Evolutionary conservation across 1,139 yeast species (phyloP), one percentile per base, ranked within the genome.

Genomic region (Yamadazyma sp.): DNA sequence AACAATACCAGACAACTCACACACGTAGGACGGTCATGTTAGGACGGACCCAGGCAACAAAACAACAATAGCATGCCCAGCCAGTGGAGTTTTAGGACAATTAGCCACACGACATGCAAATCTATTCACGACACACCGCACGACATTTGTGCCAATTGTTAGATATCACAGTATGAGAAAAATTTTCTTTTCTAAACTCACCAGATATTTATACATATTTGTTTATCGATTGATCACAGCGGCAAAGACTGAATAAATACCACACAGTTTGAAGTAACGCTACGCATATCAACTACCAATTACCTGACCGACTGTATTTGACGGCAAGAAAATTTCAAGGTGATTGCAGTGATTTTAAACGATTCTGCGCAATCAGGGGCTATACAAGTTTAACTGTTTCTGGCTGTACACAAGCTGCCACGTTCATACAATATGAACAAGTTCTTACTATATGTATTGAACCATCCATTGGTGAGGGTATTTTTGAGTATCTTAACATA

Each of bases 401-500:
- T 18, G 21, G 8, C 21, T 18, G 21, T 18, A 18, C 5, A 18
- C 5, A 12, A 4, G 12, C 15, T 5, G 8, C 28, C 29, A n/a
- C n/a, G n/a, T n/a, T n/a, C n/a, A 11, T 15, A 7, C 18, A 18
- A 12, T n/a, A 33, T 33, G 35, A 38, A 38, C 28, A 43, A 40
- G 22, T 21, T 38, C 10, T n/a, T 38, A 5, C 15, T 21, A 14
- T 22, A 27, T 11, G 27, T 43, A 2, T 18, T 37, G 15, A 24
- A 24, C 21, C 44, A 39, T 24, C 47, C 47, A 7, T 31, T 43
- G 38, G 38, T 43, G 9, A 37, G 22, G 33, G 15, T 41, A 5
- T 41, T 43, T 22, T 31, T 43, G 23, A 35, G 38, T 14, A 37
- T 43, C 13, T 38, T 43, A 23, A 21, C 41, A 4, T 39, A 34